Evolutionary conservation across 139 green algal genomes (phyloP).

Genomic region (Haematococcus sp.): DNA sequence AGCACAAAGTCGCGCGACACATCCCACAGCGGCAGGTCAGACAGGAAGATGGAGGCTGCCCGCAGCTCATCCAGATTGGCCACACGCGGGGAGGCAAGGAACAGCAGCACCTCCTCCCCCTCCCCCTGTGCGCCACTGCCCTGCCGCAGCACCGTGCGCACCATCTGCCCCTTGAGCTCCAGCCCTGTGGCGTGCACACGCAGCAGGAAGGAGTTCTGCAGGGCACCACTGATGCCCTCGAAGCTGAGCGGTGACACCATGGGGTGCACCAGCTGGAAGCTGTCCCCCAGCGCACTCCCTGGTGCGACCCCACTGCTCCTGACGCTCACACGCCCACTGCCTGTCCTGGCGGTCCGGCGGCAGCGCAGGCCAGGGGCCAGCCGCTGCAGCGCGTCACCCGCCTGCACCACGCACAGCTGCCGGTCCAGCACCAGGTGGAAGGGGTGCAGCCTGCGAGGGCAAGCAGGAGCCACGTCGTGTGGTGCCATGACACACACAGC

Average conservation of each 20-base stretch:
- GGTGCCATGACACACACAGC: too few species aligned
- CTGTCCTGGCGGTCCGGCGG: too few species aligned
- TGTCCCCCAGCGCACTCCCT: neutral
- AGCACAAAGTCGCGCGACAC: constrained; percentile 43
- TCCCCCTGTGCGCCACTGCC: neutral
- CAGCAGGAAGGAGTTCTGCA: too few species aligned
- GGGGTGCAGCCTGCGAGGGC: constrained; percentile 19
- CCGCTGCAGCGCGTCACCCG: constrained; percentile 3
- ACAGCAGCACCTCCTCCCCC: constrained; percentile 18
- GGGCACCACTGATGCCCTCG: too few species aligned
- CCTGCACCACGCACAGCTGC: constrained; percentile 24
- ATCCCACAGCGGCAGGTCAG: constrained; percentile 38
- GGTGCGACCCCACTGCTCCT: too few species aligned
- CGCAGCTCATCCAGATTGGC: constrained; percentile 37
- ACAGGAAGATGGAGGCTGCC: constrained; percentile 18
- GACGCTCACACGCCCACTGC: too few species aligned
- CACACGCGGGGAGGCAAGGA: constrained; percentile 29
- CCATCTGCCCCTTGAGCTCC: constrained; percentile 44
- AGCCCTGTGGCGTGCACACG: neutral
- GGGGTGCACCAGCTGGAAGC: neutral
- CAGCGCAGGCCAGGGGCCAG: constrained; percentile 8
- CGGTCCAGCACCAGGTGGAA: constrained; percentile 39
- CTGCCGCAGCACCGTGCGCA: constrained; percentile 11
- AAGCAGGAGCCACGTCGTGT: too few species aligned
- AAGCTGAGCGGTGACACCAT: neutral